Conservation (phyloP, 208 protist species). For the Leishmania tropica region DNA sequence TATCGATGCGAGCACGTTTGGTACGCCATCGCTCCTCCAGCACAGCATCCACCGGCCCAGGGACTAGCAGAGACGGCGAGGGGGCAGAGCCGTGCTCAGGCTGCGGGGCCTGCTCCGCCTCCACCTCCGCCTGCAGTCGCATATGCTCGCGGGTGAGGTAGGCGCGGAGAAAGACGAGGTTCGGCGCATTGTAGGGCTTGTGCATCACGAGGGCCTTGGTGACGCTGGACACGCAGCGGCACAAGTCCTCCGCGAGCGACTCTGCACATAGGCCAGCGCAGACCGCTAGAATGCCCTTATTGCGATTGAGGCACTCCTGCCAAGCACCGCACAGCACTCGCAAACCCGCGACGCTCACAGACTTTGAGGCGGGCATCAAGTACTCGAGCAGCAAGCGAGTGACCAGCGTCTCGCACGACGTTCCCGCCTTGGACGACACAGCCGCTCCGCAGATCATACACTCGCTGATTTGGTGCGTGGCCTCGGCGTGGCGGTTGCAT, state of each 20-base stretch:
- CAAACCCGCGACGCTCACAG: constrained; percentile 38
- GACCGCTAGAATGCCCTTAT: constrained; percentile 65
- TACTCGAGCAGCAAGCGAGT: constrained; percentile 21
- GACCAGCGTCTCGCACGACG: constrained; percentile 29
- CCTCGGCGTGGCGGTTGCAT: constrained; percentile 58
- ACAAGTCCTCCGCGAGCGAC: constrained; percentile 49
- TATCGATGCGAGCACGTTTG: constrained; percentile 18
- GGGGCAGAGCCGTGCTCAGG: neutral
- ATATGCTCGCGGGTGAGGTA: constrained; percentile 27
- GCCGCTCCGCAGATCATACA: constrained; percentile 61
- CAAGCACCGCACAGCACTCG: constrained; percentile 58
- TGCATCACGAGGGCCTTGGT: constrained; percentile 37
- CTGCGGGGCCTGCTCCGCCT: neutral
- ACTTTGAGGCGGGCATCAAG: constrained; percentile 16
- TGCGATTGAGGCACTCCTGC: constrained; percentile 47
- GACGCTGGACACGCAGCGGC: constrained; percentile 41
- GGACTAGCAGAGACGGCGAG: constrained; percentile 1
- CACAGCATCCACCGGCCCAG: constrained; percentile 19
- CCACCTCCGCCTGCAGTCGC: constrained; percentile 17
- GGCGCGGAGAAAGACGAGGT: constrained; percentile 18
- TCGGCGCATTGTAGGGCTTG: constrained; percentile 31
- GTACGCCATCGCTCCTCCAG: constrained; percentile 30
- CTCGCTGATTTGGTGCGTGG: constrained; percentile 25
- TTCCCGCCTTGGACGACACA: constrained; percentile 3
- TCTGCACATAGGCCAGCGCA: constrained; percentile 58